Conservation (phyloP, 73 alveolate species). For the Paramecium tetraurelia region DNA sequence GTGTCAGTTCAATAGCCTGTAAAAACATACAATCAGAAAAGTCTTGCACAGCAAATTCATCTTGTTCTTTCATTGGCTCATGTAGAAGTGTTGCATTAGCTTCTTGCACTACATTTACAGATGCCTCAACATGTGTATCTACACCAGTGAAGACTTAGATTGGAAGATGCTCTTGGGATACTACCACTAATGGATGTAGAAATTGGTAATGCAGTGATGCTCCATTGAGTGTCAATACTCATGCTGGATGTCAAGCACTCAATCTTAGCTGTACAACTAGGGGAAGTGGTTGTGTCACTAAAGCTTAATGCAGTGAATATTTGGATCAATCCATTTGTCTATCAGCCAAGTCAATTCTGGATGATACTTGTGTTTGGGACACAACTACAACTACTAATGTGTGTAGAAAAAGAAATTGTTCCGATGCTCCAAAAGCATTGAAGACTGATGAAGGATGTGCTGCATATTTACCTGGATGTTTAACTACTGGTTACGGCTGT, state of each 20-base stretch:
- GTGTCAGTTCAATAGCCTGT: not conserved
- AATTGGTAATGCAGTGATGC: constrained; percentile 20
- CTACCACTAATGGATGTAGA: not conserved
- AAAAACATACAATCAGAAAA: not conserved
- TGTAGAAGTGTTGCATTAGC: not conserved
- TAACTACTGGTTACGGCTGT: constrained; percentile 42
- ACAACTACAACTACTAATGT: not conserved
- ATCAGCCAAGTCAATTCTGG: not conserved
- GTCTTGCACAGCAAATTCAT: not conserved
- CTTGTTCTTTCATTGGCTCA: not conserved
- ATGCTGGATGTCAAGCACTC: not conserved
- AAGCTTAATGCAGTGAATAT: not conserved
- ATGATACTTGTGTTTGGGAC: constrained; percentile 38
- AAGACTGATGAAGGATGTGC: constrained; percentile 17
- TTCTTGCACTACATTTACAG: not conserved
- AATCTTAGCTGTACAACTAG: not conserved
- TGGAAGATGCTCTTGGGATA: constrained; percentile 12
- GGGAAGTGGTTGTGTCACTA: constrained; percentile 11
- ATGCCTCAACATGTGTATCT: not conserved
- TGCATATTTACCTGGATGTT: not conserved
- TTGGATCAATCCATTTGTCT: not conserved
- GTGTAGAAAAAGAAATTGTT: not conserved
- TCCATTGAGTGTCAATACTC: not conserved
- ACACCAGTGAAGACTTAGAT: not conserved
- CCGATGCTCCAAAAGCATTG: constrained; percentile 14